Evolutionary conservation across 2,329 filamentous ascomycete species (phyloP), one percentile per base, ranked within the genome.

Genomic region (Hypoxylon sp.): DNA sequence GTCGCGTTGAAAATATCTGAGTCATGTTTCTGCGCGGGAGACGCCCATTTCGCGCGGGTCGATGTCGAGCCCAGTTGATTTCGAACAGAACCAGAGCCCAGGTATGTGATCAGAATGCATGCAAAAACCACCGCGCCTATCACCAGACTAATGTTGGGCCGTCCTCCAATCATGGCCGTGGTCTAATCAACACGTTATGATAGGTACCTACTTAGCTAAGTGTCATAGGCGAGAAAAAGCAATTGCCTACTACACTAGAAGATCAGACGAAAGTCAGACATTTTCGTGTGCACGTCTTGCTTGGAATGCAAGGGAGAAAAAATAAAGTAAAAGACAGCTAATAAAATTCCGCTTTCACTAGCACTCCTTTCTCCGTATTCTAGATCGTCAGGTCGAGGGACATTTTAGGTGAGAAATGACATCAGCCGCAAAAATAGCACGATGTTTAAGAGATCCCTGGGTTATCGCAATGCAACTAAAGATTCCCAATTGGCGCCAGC

Each of bases 1-100:
- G 69, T 71, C 49, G 17, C 51, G 21, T 71, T 71, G 34, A 69
- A 71, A 14, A 69, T 51, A 23, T 69, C 69, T 7, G 63, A 69
- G 46, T 69, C 57, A 58, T 64, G 30, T 23, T 59, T 67, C 11
- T 17, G 45, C 5, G 53, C 17, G 5, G 55, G 57, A 11, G 56
- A 63, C 5, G 43, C 28, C 63, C 55, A 59, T 60, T 17, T 59
- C n/a, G 23, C 30, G 11, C 48, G 21, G 25, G 46, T 56, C 6
- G 60, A 53, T 17, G 45, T 48, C 17, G 69, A 59, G 6, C 55
- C 14, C 17, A 63, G 34, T 55, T 63, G 50, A 38, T 41, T 65
- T 30, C 48, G 56, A 14, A 58, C 57, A 3, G 66, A 67, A 19
- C 60, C 49, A 25, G 60, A 63, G 4, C 63, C 38, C 13, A 71